Percentiles rank a stretch among this genome's conserved stretches.
Evolutionary conservation across 257 asterid species (phyloP).

Genomic region (Solanum paucissectum): DNA sequence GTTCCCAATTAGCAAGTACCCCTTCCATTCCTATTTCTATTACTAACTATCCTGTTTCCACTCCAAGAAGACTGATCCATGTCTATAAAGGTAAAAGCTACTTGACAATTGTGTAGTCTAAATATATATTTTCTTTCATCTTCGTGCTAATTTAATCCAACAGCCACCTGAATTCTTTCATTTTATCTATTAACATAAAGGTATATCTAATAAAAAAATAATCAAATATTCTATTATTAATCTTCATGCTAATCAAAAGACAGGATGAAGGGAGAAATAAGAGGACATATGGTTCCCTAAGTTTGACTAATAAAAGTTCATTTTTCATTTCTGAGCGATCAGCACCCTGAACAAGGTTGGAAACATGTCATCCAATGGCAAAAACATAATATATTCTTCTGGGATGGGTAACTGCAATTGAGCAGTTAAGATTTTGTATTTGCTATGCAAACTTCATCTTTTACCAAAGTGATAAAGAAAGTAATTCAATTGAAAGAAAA

Average conservation of each 20-base stretch:
- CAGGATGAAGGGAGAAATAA: neutral
- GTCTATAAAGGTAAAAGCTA: neutral
- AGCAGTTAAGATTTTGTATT: neutral
- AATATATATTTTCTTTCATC: neutral
- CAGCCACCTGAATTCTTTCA: neutral
- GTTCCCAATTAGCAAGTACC: neutral
- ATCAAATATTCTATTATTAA: neutral
- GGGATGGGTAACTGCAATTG: neutral
- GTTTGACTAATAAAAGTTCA: neutral
- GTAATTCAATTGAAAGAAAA: neutral
- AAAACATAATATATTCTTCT: neutral
- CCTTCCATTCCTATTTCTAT: neutral
- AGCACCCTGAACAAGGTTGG: neutral
- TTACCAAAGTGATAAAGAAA: neutral
- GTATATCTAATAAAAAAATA: neutral
- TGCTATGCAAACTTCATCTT: neutral
- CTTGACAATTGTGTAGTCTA: neutral
- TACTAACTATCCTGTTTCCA: neutral
- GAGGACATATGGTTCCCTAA: neutral
- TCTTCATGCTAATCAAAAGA: neutral
- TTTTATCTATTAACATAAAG: neutral
- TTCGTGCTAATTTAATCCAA: neutral
- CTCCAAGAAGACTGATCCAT: neutral
- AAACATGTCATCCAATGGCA: neutral
- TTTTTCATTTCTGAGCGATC: neutral